These are phyloP conservation scores for Starmerella powellii DNA, from an alignment of 805 yeast genomes.

Conservation along the genomic window DNA sequence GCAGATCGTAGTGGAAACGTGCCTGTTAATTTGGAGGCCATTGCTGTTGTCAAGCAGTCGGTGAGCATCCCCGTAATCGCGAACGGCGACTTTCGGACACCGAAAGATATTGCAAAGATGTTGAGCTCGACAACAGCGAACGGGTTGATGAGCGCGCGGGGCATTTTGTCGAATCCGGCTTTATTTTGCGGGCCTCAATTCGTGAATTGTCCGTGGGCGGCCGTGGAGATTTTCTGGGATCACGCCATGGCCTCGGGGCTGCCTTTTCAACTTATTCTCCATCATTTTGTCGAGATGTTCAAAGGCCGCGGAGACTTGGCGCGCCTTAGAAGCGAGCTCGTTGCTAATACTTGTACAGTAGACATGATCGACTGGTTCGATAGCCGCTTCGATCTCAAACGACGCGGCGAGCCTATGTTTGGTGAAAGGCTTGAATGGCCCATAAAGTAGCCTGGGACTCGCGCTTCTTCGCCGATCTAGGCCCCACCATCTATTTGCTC, in stretches of 20 bases:
- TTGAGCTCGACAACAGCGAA: slow-evolving; percentile 60
- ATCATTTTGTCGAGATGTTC: slow-evolving; percentile 81
- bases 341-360: slow-evolving; percentile 43
- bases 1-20: slow-evolving; percentile 64
- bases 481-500: background rate
- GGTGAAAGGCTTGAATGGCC: slow-evolving; percentile 43
- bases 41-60: slow-evolving; percentile 47
- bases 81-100: slow-evolving; percentile 82
- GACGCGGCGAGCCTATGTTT: slow-evolving; percentile 60
- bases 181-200: slow-evolving; percentile 53
- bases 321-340: slow-evolving; percentile 43
- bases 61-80: slow-evolving; percentile 73
- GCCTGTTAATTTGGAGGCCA: slow-evolving; percentile 77
- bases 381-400: slow-evolving; percentile 45
- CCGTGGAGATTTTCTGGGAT: slow-evolving; percentile 74
- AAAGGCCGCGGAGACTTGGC: slow-evolving; percentile 29
- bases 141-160: slow-evolving; percentile 95
- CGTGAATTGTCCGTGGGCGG: slow-evolving; percentile 75
- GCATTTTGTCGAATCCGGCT: slow-evolving; percentile 75
- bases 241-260: slow-evolving; percentile 67
- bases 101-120: slow-evolving; percentile 53
- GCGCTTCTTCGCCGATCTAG: no score
- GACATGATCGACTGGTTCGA: slow-evolving; percentile 81
- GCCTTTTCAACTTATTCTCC: slow-evolving; percentile 74
- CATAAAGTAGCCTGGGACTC: slow-evolving; percentile 5